phyloP scores from a whole-genome alignment of 192 early-diverging fungal species.

The Dispira simplex region DNA sequence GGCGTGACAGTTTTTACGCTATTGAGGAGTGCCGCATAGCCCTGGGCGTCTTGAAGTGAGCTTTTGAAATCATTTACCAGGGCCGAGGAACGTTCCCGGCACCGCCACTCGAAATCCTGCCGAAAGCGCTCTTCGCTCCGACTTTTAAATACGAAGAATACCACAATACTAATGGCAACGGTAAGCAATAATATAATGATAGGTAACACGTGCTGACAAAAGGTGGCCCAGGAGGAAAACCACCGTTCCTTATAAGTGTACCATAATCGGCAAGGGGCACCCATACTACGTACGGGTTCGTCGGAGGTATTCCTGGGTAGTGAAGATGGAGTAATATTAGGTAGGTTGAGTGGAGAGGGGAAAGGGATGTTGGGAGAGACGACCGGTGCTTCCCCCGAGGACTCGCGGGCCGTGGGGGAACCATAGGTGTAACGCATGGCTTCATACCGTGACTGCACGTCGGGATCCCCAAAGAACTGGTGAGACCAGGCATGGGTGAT shows the following conservation, averaged over 20 bases:
- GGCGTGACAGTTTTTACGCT: background rate
- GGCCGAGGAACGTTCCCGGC: background rate
- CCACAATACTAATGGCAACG: slow-evolving; percentile 7
- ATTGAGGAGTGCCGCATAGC: background rate
- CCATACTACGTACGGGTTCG: too few species aligned
- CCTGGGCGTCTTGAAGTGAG: background rate
- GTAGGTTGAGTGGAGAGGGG: too few species aligned
- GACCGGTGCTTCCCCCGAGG: too few species aligned
- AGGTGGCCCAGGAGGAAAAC: background rate
- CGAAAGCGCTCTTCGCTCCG: background rate
- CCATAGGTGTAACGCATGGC: too few species aligned
- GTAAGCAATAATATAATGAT: background rate
- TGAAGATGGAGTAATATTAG: too few species aligned
- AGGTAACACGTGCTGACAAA: slow-evolving; percentile 10
- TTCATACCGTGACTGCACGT: too few species aligned
- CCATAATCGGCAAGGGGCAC: too few species aligned
- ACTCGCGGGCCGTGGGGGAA: too few species aligned
- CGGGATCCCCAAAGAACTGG: too few species aligned
- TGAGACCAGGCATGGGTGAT: too few species aligned
- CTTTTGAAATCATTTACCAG: slow-evolving; percentile 3
- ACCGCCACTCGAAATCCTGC: background rate
- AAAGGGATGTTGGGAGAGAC: too few species aligned
- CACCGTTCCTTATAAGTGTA: background rate
- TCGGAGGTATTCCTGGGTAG: too few species aligned
- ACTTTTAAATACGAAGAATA: background rate